Base-by-base conservation (phyloP, 257 asterid genomes). In the Penstemon eatonii region DNA sequence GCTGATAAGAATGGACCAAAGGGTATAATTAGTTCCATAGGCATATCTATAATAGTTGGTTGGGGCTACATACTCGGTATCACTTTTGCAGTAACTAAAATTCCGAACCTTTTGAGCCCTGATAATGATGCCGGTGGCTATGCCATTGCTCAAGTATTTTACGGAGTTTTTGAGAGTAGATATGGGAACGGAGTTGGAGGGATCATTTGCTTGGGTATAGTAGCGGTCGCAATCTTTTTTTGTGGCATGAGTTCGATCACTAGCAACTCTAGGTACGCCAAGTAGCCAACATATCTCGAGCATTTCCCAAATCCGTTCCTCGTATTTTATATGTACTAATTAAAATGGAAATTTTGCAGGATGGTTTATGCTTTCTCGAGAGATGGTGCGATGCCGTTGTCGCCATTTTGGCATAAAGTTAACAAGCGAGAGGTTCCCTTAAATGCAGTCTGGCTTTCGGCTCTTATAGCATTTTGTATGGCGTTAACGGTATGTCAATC, bases 321-420 rank as follows among this genome's bases (percentile, higher is more conserved):
- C 8, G 45, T 63, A 39, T n/a, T 36, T 56, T 66, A 63, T 25
- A 46, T 0, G 11, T 6, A 25, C 62, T 75, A 12, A 56, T 18
- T 18, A 5, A 42, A 7, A 7, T 8, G 25, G 13, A 18, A 19
- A 25, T 25, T 69, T 67, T 50, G 39, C 78, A 92, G 99, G 86
- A 91, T 94, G 99, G 91, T 76, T 10, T 94, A 87, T 77, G 99
- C 99, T 53, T 94, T 94, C 85, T 94, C 99, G 41, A 80, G 99
- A 78, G 97, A 94, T 33, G 96, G 96, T 18, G 99, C 97, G 5
- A 91, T 91, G 99, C 99, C 99, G 7, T 86, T 89, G 69, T 94
- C 99, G 18, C 5, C 70, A 41, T 66, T 80, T 19, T 94, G 97
- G 97, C 97, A 91, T 75, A 81, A 87, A 83, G 99, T 94, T 25